Conservation (phyloP, 2,329 filamentous ascomycete genomes). For the Xylariaceae sp. region DNA sequence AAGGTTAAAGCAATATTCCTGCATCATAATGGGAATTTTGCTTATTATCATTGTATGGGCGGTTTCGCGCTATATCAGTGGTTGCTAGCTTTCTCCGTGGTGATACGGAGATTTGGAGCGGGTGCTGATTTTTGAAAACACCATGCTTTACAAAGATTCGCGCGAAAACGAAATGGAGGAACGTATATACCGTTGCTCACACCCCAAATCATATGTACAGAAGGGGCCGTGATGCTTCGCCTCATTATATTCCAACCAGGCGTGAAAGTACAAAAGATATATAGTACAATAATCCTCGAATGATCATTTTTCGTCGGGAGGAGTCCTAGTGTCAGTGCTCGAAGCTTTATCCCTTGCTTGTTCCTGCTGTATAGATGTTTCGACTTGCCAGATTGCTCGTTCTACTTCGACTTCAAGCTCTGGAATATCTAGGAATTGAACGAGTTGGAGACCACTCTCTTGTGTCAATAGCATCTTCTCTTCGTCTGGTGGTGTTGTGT, state of each 20-base stretch:
- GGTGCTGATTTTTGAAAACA: too few relatives aligned
- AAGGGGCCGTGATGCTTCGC: too few relatives aligned
- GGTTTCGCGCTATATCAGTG: too few relatives aligned
- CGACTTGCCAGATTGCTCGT: constrained; percentile 71
- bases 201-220: too few relatives aligned
- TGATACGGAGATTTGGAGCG: too few relatives aligned
- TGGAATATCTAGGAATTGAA: constrained; percentile 61
- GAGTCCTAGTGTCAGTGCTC: constrained; percentile 7
- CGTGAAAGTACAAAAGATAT: neutral
- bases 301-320: neutral
- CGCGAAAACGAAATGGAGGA: too few relatives aligned
- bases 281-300: neutral
- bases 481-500: constrained; percentile 23
- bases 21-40: too few relatives aligned
- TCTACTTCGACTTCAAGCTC: constrained; percentile 70
- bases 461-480: constrained; percentile 49
- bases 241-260: neutral
- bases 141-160: too few relatives aligned
- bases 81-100: too few relatives aligned
- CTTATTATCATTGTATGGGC: too few relatives aligned
- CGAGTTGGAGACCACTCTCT: constrained; percentile 53
- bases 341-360: constrained; percentile 13
- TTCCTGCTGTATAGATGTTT: constrained; percentile 43
- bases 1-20: too few relatives aligned
- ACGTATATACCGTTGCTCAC: too few relatives aligned